Base-by-base conservation (phyloP, 345 rosid genomes). In the Syzygium oleosum region DNA sequence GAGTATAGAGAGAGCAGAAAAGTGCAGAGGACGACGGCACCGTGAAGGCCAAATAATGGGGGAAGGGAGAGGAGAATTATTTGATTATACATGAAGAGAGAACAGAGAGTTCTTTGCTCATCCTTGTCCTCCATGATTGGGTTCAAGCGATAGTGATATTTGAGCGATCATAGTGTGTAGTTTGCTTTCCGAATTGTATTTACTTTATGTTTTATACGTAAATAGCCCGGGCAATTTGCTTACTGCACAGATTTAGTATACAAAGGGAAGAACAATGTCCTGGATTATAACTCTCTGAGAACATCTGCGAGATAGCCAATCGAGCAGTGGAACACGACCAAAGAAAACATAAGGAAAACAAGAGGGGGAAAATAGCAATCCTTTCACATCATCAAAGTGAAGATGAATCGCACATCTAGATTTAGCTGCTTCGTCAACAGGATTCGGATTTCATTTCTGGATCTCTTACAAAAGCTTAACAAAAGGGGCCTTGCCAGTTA, bases 1-100 rank as follows among this genome's bases (percentile, higher is more conserved):
- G n/a, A 90, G 95, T 90, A 84, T 93, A 31, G 99, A 96, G 89
- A 31, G 94, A 94, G 86, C 90, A 77, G 51, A 92, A 94, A 87
- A 85, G 38, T 4, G 79, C 87, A 22, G 54, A 85, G 61, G 88
- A 87, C 31, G 41, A 59, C 14, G 31, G 56, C 51, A 34, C 38
- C 68, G 17, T 52, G 19, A 80, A 7, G 54, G 29, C 84, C 51
- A 83, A 86, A 29, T 22, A 43, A 31, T 16, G 51, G 23, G 12
- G n/a, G 19, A 21, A 56, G 22, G 2, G 15, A 12, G 22, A n/a
- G 84, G 87, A 31, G 21, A 27, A n/a, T 19, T 21, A 34, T 34
- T 34, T 9, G 49, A 25, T 58, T 65, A 41, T 34, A 68, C 80
- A 68, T 41, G 19, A 41, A 41, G 46, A 68, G 4, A 68, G 2